A percentile compares a stretch with the other conserved stretches of the same genome.
Evolutionary conservation across 1,284 basidiomycete genomes (phyloP).

Genomic region (Trichosporon coremiiforme): DNA sequence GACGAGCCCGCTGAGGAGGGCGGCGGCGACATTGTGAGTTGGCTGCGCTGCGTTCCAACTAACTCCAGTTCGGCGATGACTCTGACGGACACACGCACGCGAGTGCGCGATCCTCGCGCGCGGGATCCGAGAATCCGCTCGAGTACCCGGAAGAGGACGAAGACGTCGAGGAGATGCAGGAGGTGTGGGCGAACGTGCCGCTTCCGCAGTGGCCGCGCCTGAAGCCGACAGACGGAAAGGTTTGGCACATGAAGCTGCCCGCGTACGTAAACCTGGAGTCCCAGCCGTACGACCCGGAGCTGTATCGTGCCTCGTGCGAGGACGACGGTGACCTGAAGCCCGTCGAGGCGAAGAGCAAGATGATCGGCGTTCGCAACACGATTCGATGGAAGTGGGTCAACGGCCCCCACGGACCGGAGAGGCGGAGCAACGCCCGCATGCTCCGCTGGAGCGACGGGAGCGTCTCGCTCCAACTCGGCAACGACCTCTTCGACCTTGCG

Average conservation of each 20-base stretch:
- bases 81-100: slow-evolving; percentile 31
- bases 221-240: slow-evolving; percentile 51
- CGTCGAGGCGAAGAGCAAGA: slow-evolving; percentile 45
- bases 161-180: slow-evolving; percentile 33
- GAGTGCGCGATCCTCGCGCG: slow-evolving; percentile 22
- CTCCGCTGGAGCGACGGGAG: slow-evolving; percentile 56
- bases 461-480: slow-evolving; percentile 52
- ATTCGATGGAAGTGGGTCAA: slow-evolving; percentile 54
- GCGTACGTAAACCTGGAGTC: slow-evolving; percentile 51
- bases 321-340: slow-evolving; percentile 36
- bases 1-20: slow-evolving; percentile 26
- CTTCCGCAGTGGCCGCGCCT: slow-evolving; percentile 49
- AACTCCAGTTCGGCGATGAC: slow-evolving; percentile 25
- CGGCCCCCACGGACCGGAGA: slow-evolving; percentile 45
- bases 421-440: slow-evolving; percentile 51
- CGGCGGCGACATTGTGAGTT: slow-evolving; percentile 36
- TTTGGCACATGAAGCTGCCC: slow-evolving; percentile 50
- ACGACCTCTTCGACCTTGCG: slow-evolving; percentile 53
- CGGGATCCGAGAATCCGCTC: slow-evolving; percentile 40
- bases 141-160: slow-evolving; percentile 52
- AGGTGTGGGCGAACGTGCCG: slow-evolving; percentile 41
- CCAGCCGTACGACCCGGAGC: slow-evolving; percentile 50
- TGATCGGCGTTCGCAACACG: slow-evolving; percentile 55
- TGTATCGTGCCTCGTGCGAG: slow-evolving; percentile 45
- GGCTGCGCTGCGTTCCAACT: background rate